A percentile compares a stretch with the other conserved stretches of the same genome.
phyloP scores from a whole-genome alignment of 257 asterid species.

The Solanum pinnatisectum region DNA sequence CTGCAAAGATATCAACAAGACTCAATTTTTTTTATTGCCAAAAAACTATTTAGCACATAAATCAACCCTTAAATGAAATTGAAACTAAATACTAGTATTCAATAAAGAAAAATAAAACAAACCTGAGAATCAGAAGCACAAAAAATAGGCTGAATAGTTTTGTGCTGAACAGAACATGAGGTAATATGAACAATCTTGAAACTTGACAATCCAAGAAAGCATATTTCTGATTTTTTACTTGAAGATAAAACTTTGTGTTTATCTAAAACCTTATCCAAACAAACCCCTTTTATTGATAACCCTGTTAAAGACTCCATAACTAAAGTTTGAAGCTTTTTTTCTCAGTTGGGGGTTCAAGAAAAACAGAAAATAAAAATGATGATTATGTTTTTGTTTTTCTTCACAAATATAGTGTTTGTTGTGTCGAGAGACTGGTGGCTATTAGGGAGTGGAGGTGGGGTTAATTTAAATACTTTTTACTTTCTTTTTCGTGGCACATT shows the following conservation, averaged over 20 bases:
- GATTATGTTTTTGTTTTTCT: background rate
- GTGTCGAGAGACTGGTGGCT: constrained; percentile 10
- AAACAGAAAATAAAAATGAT: background rate
- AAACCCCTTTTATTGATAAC: constrained; percentile 20
- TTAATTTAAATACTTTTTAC: background rate
- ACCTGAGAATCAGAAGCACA: constrained; percentile 28
- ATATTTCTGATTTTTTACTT: constrained; percentile 7
- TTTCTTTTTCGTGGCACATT: no score
- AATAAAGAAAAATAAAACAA: no score
- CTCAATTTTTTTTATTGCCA: background rate
- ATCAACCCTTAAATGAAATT: background rate
- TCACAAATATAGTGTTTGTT: background rate
- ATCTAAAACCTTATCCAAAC: constrained; percentile 10
- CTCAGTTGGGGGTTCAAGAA: background rate
- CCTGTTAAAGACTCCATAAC: constrained; percentile 44
- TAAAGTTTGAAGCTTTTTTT: background rate
- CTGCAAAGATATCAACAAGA: background rate
- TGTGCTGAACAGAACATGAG: constrained; percentile 9
- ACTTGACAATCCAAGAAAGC: constrained; percentile 12
- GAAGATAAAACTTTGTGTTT: background rate
- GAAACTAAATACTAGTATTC: background rate
- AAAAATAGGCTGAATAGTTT: constrained; percentile 18
- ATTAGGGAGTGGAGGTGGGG: constrained; percentile 2
- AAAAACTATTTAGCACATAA: background rate
- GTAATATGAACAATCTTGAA: constrained; percentile 17